phyloP scores from a whole-genome alignment of 1,284 basidiomycete species.

The Ganoderma lingzhi region DNA sequence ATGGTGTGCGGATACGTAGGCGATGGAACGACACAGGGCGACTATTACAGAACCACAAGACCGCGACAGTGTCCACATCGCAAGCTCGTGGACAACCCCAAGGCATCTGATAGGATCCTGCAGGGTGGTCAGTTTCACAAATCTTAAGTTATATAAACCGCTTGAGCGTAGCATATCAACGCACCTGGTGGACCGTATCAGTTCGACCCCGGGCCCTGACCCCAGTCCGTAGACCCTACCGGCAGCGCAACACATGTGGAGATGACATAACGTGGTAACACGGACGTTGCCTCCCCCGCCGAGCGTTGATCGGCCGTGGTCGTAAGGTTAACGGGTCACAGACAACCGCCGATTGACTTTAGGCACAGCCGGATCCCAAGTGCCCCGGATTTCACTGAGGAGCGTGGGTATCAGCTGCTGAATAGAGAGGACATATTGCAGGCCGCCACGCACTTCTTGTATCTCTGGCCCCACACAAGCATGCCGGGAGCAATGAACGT shows the following conservation, averaged over 20 bases:
- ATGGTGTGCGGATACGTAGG: constrained; percentile 2
- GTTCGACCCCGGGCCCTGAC: constrained; percentile 4
- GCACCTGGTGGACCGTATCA: constrained; percentile 13
- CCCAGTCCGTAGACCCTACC: neutral
- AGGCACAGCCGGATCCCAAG: constrained; percentile 70
- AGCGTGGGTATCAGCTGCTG: constrained; percentile 17
- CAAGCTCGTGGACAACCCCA: neutral
- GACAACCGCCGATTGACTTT: constrained; percentile 57
- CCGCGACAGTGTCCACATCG: constrained; percentile 13
- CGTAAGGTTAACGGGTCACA: constrained; percentile 24
- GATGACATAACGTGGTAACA: constrained; percentile 11
- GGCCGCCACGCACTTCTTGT: constrained; percentile 74
- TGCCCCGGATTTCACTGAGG: constrained; percentile 60
- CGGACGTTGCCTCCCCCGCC: constrained; percentile 8
- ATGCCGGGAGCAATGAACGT: constrained; percentile 77
- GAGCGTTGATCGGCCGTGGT: constrained; percentile 17
- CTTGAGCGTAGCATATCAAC: constrained; percentile 10
- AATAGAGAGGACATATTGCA: constrained; percentile 1
- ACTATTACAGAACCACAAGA: constrained; percentile 15
- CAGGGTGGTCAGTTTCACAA: neutral
- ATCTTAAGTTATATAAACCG: constrained; percentile 10
- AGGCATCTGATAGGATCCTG: constrained; percentile 2
- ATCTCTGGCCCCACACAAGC: constrained; percentile 83
- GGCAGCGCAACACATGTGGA: neutral
- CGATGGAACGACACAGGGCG: constrained; percentile 5